Conservation (phyloP, 345 rosid species). For the Eucalyptus marginata region DNA sequence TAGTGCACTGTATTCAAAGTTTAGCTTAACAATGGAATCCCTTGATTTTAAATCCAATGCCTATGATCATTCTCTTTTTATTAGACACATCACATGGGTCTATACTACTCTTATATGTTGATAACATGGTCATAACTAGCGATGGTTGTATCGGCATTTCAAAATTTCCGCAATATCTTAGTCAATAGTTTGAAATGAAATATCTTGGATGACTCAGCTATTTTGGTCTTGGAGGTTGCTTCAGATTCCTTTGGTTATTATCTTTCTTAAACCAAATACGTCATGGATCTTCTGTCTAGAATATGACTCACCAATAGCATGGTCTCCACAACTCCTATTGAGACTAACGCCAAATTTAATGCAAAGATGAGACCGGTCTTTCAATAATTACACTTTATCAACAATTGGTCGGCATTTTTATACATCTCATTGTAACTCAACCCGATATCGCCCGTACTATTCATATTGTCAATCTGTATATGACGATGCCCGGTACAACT, state of each 20-base stretch:
- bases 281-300: background rate
- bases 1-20: background rate
- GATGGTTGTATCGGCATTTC: no score
- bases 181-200: background rate
- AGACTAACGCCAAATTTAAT: background rate
- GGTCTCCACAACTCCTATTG: no score
- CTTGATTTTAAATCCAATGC: background rate
- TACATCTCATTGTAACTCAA: no score
- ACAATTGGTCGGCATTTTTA: background rate
- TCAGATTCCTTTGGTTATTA: no score
- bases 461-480: no score
- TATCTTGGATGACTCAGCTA: background rate
- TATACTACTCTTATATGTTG: background rate
- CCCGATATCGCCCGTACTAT: accelerated
- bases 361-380: background rate
- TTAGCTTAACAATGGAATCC: background rate
- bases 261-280: background rate
- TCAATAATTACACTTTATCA: background rate
- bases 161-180: no score
- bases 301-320: background rate
- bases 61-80: background rate
- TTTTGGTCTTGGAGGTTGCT: background rate
- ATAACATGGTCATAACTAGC: background rate
- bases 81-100: background rate
- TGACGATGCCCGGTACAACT: background rate